A percentile compares a stretch with the other conserved stretches of the same genome.
These are phyloP conservation scores for Tripterygium wilfordii DNA, from an alignment of 177 flowering plant species.

Conservation along the genomic window DNA sequence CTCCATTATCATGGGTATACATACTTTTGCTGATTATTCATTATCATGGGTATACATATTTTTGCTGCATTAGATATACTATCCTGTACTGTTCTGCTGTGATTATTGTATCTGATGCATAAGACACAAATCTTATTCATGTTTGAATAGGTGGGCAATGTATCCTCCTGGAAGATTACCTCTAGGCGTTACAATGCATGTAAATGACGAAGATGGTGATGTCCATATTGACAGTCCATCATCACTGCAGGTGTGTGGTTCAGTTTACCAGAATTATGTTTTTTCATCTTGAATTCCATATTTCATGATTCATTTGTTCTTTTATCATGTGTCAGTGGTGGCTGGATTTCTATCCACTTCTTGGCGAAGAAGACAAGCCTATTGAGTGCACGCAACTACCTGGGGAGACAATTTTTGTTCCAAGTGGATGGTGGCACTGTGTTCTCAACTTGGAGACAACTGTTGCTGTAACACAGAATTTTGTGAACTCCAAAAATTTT, in stretches of 20 bases:
- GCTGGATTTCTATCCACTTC: conserved; percentile 94
- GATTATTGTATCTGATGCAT: neutral
- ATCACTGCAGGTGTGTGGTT: conserved; percentile 71
- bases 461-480: conserved; percentile 94
- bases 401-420: conserved; percentile 96
- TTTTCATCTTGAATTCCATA: neutral
- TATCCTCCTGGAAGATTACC: conserved; percentile 99
- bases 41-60: too few species aligned
- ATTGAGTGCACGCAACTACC: conserved; percentile 92
- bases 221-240: conserved; percentile 82
- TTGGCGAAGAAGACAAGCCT: conserved; percentile 84
- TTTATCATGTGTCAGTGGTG: conserved; percentile 68
- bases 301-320: neutral
- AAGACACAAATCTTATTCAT: too few species aligned
- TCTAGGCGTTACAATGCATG: conserved; percentile 88
- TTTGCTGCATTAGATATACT: too few species aligned
- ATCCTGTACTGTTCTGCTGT: too few species aligned
- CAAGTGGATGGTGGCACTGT: conserved; percentile 99
- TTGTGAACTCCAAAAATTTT: conserved; percentile 81
- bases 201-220: conserved; percentile 96
- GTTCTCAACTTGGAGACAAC: conserved; percentile 88
- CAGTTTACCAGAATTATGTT: neutral
- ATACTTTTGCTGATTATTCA: too few species aligned
- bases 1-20: too few species aligned
- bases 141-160: conserved; percentile 80